Evolutionary conservation across 202 grass and related monocot genomes (phyloP).

Genomic region (Schoenoplectus triqueter): DNA sequence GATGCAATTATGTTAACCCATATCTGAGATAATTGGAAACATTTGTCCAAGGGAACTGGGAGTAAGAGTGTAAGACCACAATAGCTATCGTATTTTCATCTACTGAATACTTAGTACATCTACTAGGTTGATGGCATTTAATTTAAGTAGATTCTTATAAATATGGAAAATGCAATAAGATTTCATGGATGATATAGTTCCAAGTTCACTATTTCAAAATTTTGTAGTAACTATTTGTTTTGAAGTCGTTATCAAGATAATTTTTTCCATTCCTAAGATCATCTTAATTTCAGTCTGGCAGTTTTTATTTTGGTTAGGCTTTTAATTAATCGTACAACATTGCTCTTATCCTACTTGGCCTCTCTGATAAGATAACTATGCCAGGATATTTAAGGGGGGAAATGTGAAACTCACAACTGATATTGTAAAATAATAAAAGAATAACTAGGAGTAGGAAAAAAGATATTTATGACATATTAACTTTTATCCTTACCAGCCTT

Average conservation of each 20-base stretch:
- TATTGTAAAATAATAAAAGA: background rate
- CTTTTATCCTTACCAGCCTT: background rate
- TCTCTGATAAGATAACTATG: background rate
- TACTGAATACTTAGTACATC: background rate
- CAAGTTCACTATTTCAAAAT: constrained; percentile 10
- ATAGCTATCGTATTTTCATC: background rate
- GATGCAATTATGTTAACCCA: too few relatives aligned
- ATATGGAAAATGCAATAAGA: background rate
- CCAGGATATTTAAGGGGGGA: background rate
- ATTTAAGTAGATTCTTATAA: background rate
- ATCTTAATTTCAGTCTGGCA: background rate
- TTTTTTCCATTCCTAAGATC: background rate
- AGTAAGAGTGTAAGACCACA: too few relatives aligned
- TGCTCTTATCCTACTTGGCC: background rate
- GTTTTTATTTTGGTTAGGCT: background rate
- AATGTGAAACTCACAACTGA: background rate
- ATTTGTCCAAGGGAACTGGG: too few relatives aligned
- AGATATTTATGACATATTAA: background rate
- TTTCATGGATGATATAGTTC: background rate
- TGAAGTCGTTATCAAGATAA: background rate
- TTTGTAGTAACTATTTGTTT: background rate
- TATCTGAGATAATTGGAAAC: too few relatives aligned
- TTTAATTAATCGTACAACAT: background rate
- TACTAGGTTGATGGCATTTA: background rate
- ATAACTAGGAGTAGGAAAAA: background rate